Conservation (phyloP, 164 flowering plant species). For the Amborella trichopoda region DNA sequence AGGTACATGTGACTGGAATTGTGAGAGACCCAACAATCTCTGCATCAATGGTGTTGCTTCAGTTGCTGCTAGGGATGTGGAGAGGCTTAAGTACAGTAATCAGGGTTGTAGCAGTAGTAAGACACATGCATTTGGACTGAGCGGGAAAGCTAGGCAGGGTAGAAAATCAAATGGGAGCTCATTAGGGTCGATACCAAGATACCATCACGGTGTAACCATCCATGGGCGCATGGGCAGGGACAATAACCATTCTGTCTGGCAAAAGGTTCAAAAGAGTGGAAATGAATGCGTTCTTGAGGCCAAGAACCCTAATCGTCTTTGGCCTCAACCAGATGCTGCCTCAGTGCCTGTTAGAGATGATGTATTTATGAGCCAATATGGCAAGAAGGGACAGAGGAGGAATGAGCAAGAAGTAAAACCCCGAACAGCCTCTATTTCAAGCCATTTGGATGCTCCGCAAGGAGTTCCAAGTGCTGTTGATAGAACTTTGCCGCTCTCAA, state of each 20-base stretch:
- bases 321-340: constrained; percentile 10
- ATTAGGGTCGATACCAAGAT: constrained; percentile 4
- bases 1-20: background rate
- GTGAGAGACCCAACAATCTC: background rate
- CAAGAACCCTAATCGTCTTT: constrained; percentile 11
- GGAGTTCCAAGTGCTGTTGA: constrained; percentile 10
- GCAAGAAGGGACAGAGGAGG: background rate
- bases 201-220: constrained; percentile 10
- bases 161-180: constrained; percentile 11
- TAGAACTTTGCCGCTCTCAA: constrained; percentile 3
- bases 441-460: constrained; percentile 3
- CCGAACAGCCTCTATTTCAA: background rate
- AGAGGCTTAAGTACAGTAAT: constrained; percentile 7
- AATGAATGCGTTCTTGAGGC: constrained; percentile 12
- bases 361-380: background rate
- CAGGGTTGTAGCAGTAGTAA: constrained; percentile 13
- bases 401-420: background rate
- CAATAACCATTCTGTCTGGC: constrained; percentile 41
- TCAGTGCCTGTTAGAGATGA: constrained; percentile 2
- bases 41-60: constrained; percentile 1
- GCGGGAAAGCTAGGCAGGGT: constrained; percentile 20
- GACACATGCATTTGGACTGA: constrained; percentile 6
- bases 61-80: constrained; percentile 9
- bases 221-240: constrained; percentile 28
- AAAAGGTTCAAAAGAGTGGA: constrained; percentile 27